Conservation (phyloP, 2,329 filamentous ascomycete species). For the Aspergillus pseudotamarii region DNA sequence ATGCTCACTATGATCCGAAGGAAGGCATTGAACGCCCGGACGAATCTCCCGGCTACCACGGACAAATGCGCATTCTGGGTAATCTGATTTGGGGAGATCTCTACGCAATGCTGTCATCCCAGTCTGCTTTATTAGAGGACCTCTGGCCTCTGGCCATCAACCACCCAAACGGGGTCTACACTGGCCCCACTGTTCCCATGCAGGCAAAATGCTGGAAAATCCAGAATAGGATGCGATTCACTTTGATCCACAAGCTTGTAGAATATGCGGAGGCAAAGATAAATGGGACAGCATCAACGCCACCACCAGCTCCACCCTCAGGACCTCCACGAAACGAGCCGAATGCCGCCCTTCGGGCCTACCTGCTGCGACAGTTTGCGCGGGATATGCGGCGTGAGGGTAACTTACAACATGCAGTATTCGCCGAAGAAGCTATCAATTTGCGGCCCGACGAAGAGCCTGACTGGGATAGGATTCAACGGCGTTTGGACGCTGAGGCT, state of each 20-base stretch:
- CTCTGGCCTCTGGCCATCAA: slow-evolving; percentile 33
- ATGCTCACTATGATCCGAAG: slow-evolving; percentile 23
- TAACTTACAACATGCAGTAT: not conserved
- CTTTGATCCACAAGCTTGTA: slow-evolving; percentile 9
- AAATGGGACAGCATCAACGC: not conserved
- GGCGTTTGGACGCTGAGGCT: not conserved
- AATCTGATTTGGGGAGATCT: slow-evolving; percentile 35
- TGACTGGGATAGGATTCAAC: not conserved
- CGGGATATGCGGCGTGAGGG: not conserved
- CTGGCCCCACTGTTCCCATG: slow-evolving; percentile 23
- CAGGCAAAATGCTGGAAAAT: slow-evolving; percentile 15
- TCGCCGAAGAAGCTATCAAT: not conserved
- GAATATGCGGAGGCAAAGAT: slow-evolving; percentile 11
- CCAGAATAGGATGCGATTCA: slow-evolving; percentile 12
- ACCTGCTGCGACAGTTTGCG: not conserved
- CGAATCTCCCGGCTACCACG: slow-evolving; percentile 24
- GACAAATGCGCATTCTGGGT: slow-evolving; percentile 32
- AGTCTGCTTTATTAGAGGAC: slow-evolving; percentile 20
- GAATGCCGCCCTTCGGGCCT: not conserved
- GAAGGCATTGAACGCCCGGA: slow-evolving; percentile 17
- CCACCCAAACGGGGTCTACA: slow-evolving; percentile 32
- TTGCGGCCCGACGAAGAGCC: not conserved
- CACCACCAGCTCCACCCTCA: not conserved
- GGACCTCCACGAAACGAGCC: not conserved
- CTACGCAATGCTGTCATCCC: slow-evolving; percentile 21